Evolutionary conservation across 352 stramenopile genomes (phyloP).

Genomic region (Phytophthora citricola): DNA sequence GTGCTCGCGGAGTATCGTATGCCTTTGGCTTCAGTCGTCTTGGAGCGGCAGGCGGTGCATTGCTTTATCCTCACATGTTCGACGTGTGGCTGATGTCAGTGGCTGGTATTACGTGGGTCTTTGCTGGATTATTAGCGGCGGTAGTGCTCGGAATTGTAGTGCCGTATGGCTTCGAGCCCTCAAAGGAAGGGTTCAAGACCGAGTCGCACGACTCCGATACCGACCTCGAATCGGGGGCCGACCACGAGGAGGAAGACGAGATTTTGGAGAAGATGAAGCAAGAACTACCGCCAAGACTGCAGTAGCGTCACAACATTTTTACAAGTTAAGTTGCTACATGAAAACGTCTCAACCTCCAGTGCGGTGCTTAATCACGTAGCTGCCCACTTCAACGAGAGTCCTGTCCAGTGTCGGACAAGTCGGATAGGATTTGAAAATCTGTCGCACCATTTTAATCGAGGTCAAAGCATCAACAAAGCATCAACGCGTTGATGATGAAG

Average conservation of each 20-base stretch:
- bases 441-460: conserved; percentile 5
- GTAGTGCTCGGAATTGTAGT: conserved; percentile 27
- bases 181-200: neutral
- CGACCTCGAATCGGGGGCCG: conserved; percentile 14
- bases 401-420: neutral
- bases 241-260: conserved; percentile 1
- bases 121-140: conserved; percentile 25
- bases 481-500: conserved; percentile 17
- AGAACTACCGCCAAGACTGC: conserved; percentile 3
- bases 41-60: conserved; percentile 19
- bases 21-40: conserved; percentile 35
- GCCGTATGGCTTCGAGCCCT: conserved; percentile 23
- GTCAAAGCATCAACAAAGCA: neutral
- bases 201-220: conserved; percentile 12
- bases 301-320: no score
- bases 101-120: conserved; percentile 35
- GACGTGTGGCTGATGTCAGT: conserved; percentile 43
- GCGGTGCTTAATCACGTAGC: neutral
- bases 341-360: neutral
- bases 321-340: no score
- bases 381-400: neutral
- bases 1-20: conserved; percentile 29
- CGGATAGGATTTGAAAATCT: conserved; percentile 17
- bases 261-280: neutral
- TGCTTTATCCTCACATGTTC: conserved; percentile 45